Base-by-base conservation (phyloP, 2,329 filamentous ascomycete genomes). In the Coniochaeta hoffmannii region DNA sequence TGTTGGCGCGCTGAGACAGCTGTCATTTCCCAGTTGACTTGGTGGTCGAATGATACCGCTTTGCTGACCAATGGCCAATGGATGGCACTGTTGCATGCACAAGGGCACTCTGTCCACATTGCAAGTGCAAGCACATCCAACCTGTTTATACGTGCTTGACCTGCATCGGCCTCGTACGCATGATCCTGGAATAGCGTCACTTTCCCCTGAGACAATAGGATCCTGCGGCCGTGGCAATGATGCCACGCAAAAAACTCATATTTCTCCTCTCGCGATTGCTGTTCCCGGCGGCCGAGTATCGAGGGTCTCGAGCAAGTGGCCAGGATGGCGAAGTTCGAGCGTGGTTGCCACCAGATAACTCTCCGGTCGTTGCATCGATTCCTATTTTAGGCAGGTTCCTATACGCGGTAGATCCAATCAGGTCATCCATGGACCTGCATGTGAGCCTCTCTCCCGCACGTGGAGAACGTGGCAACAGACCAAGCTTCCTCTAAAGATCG, bases 351-450 rank as follows among this genome's bases (percentile, higher is more conserved):
- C 24, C 19, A 28, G 15, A n/a, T 28, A 26, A 28, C 26, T n/a
- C 22, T 6, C 10, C 12, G 41, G 24, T 28, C 41, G 11, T 38
- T 17, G 50, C 41, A 28, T 28, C 19, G 15, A 28, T 15, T 32
- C 31, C 63, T 57, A 32, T 22, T 61, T 63, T 62, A 59, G 63
- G 63, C 59, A 65, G 62, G 63, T n/a, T n/a, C n/a, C n/a, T 65
- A 55, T 58, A 55, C 53, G 52, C 50, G 38, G 44, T 11, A 38
- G 31, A 50, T n/a, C 63, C 63, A 64, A 64, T 64, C 62, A 63
- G 3, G 8, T 7, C 41, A n/a, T 2, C 26, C 49, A 17, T 22
- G 10, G 4, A 51, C 49, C n/a, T 31, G 49, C 49, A 51, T 32
- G 26, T 34, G 31, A 51, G 49, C 28, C 19, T 34, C 28, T 31